These are phyloP conservation scores for Coemansia nantahalensis DNA, from an alignment of 192 early-diverging fungal species.

Conservation along the genomic window DNA sequence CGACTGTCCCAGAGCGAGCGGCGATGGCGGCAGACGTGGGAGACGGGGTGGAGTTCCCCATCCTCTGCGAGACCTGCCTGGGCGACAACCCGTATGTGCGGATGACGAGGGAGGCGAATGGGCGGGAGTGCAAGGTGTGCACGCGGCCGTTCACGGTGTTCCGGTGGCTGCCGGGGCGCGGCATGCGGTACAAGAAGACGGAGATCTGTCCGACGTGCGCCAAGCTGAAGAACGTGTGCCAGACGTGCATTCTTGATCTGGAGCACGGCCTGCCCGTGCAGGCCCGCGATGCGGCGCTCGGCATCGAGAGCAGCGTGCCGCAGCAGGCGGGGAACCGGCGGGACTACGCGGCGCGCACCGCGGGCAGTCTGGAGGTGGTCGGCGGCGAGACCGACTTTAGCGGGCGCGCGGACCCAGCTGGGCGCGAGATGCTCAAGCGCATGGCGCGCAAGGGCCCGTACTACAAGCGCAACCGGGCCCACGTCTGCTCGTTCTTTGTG, in stretches of 20 bases:
- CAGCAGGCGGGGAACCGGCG: constrained; percentile 83
- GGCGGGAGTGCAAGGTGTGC: constrained; percentile 88
- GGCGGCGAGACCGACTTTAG: constrained; percentile 31
- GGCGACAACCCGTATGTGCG: constrained; percentile 98
- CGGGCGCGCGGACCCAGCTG: constrained; percentile 45
- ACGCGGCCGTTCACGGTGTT: constrained; percentile 92
- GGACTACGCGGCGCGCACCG: constrained; percentile 81
- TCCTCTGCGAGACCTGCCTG: constrained; percentile 95
- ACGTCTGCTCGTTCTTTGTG: constrained; percentile 95
- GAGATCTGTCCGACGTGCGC: constrained; percentile 98
- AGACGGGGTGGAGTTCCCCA: constrained; percentile 65
- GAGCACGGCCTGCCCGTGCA: constrained; percentile 91
- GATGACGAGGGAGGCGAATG: constrained; percentile 80
- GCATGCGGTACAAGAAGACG: constrained; percentile 97
- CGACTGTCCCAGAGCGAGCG: not conserved
- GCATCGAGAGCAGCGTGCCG: constrained; percentile 75
- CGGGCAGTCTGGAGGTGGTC: constrained; percentile 33
- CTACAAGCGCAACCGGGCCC: constrained; percentile 85
- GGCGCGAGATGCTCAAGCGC: constrained; percentile 61
- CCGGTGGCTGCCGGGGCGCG: constrained; percentile 91
- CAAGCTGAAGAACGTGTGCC: constrained; percentile 98
- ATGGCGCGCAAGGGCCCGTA: constrained; percentile 90
- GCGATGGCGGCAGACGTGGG: not conserved
- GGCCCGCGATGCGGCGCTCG: constrained; percentile 85
- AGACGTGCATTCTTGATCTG: constrained; percentile 95